These are phyloP conservation scores for Trichophyton schoenleinii DNA, from an alignment of 2,329 filamentous ascomycete genomes.

Conservation along the genomic window DNA sequence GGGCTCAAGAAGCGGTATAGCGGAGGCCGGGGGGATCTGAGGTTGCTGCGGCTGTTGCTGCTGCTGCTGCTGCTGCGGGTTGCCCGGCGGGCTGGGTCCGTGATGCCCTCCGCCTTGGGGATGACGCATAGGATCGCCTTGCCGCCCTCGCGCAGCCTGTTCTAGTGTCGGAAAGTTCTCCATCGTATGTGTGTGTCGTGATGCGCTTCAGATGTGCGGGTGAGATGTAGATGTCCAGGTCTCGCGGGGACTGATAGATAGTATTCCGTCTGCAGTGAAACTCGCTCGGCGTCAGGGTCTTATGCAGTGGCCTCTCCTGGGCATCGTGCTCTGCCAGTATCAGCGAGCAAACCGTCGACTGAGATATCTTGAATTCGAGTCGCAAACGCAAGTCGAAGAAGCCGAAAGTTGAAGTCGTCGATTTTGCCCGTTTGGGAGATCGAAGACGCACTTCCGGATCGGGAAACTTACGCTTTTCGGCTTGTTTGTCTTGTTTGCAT, in stretches of 20 bases:
- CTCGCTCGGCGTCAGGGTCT: neutral
- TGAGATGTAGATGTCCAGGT: neutral
- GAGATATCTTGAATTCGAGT: neutral
- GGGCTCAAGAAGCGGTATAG: slow-evolving; percentile 14
- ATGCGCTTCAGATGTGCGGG: neutral
- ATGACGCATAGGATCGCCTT: neutral
- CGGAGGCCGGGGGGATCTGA: slow-evolving; percentile 4
- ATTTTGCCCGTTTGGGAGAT: neutral
- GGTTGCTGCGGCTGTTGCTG: slow-evolving; percentile 6
- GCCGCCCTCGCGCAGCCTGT: neutral
- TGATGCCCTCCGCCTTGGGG: slow-evolving; percentile 2
- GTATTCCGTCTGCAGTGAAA: neutral
- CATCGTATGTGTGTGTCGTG: neutral
- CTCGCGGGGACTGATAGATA: neutral
- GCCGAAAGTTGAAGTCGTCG: neutral
- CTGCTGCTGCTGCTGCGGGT: slow-evolving; percentile 20
- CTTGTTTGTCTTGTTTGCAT: neutral
- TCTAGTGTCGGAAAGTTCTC: slow-evolving; percentile 1
- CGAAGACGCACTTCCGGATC: neutral
- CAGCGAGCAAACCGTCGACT: neutral
- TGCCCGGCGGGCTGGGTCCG: slow-evolving; percentile 6
- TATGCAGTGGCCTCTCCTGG: neutral
- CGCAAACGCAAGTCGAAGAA: neutral
- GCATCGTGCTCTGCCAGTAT: neutral
- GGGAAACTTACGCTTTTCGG: neutral